Base-by-base conservation (phyloP, 1,284 basidiomycete genomes). In the Ceratobasidium sp. region DNA sequence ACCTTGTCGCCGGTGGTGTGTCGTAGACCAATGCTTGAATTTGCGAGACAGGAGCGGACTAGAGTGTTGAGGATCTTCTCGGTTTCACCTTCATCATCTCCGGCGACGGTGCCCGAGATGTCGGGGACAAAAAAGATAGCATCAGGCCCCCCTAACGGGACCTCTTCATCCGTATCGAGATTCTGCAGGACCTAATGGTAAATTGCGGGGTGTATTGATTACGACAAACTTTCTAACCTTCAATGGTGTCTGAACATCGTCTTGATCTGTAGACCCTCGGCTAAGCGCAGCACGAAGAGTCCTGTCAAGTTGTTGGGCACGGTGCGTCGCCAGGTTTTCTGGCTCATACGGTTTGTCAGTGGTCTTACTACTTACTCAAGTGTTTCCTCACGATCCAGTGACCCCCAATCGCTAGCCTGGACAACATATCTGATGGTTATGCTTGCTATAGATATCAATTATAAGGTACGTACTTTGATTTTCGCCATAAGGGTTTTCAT, bases 401-500 rank as follows among this genome's bases (percentile, higher is more conserved):
- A 49, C 16, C 60, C 53, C 69, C 69, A 70, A 21, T 70, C 69
- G 14, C 33, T 70, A 19, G 54, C 53, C 64, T 67, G 42, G 42
- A n/a, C 19, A 4, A 46, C 19, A 14, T 5, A 46, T n/a, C 11
- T 23, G 2, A 11, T 8, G 47, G 14, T 50, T 25, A 50, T n/a
- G n/a, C n/a, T n/a, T n/a, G n/a, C n/a, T n/a, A n/a, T n/a, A n/a
- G n/a, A n/a, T n/a, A n/a, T n/a, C n/a, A n/a, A n/a, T n/a, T n/a
- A n/a, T n/a, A n/a, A n/a, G n/a, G n/a, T 36, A 23, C 68, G 16
- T 64, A 83, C 86, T 80, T 87, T 87, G 56, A 87, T 72, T 68
- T 87, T 87, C 2, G 86, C 85, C 85, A 87, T 87, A 41, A 87
- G 73, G 0, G 84, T 85, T 75, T 87, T 87, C 74, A 87, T 75